Conservation (phyloP, 352 stramenopile species). For the Pythium apleroticum region DNA sequence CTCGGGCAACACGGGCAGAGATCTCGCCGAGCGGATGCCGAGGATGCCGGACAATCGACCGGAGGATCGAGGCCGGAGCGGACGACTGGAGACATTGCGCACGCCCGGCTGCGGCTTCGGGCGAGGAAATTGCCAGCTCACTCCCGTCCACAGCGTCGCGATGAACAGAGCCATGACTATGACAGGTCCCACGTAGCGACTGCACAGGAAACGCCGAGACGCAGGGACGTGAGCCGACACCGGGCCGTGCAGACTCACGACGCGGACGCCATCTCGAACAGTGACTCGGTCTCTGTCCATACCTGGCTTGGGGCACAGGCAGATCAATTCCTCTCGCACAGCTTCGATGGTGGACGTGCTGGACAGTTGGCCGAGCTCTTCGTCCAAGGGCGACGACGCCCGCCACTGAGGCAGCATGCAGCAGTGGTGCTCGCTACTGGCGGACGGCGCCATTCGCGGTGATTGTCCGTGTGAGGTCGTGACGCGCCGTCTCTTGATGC, state of each 20-base stretch:
- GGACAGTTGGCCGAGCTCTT: not conserved
- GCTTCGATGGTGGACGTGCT: not conserved
- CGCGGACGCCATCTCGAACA: conserved; percentile 9
- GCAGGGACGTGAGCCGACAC: not conserved
- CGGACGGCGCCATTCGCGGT: conserved; percentile 13
- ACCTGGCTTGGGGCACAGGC: conserved; percentile 22
- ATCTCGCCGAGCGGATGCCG: not conserved
- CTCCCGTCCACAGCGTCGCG: conserved; percentile 17
- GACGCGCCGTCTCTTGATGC: conserved; percentile 9
- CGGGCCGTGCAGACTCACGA: not conserved
- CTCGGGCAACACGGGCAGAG: conserved; percentile 21
- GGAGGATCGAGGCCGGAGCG: not conserved
- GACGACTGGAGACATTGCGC: conserved; percentile 12
- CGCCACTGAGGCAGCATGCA: not conserved
- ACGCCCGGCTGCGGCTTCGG: conserved; percentile 18
- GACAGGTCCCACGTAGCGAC: conserved; percentile 11
- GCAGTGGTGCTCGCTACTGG: not conserved
- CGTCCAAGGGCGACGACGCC: not conserved
- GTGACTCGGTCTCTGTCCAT: conserved; percentile 8
- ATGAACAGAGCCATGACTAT: conserved; percentile 23
- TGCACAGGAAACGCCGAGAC: not conserved
- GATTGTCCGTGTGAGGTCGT: not conserved
- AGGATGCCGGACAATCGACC: conserved; percentile 7
- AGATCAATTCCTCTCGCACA: conserved; percentile 23
- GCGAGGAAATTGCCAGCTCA: conserved; percentile 11